These are phyloP conservation scores for Xylariales sp. DNA, from an alignment of 2,329 filamentous ascomycete species.

Conservation along the genomic window DNA sequence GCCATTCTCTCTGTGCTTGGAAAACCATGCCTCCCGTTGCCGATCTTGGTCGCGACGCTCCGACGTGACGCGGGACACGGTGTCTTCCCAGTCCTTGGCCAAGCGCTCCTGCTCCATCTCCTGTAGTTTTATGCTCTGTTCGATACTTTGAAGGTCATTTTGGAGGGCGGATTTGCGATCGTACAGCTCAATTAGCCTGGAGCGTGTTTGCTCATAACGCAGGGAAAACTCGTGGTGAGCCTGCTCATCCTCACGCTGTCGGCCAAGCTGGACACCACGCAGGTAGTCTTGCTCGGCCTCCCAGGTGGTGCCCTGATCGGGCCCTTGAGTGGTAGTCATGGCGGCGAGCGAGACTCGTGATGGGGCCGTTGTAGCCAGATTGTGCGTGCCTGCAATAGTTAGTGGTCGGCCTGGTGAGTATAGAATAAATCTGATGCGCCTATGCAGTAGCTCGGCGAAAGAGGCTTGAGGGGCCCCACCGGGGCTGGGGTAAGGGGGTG, in stretches of 20 bases:
- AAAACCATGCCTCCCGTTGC: conserved; percentile 15
- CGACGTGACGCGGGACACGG: neutral
- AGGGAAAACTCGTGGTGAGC: conserved; percentile 14
- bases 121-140: conserved; percentile 14
- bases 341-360: too few species aligned
- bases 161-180: conserved; percentile 16
- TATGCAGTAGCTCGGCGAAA: too few species aligned
- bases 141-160: conserved; percentile 14
- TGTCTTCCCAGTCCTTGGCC: conserved; percentile 14
- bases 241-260: conserved; percentile 19
- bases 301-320: neutral
- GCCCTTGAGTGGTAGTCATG: neutral
- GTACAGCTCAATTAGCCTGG: conserved; percentile 15
- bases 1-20: conserved; percentile 14
- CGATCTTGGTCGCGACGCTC: conserved; percentile 19
- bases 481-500: too few species aligned
- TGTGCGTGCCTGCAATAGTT: too few species aligned
- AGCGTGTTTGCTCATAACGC: conserved; percentile 16
- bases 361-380: too few species aligned
- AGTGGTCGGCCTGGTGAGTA: too few species aligned
- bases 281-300: neutral
- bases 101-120: conserved; percentile 20
- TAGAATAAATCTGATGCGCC: too few species aligned
- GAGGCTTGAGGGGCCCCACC: too few species aligned
- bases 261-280: conserved; percentile 2